Evolutionary conservation across 2,329 filamentous ascomycete species (phyloP).

Genomic region (Huntiella decipiens): DNA sequence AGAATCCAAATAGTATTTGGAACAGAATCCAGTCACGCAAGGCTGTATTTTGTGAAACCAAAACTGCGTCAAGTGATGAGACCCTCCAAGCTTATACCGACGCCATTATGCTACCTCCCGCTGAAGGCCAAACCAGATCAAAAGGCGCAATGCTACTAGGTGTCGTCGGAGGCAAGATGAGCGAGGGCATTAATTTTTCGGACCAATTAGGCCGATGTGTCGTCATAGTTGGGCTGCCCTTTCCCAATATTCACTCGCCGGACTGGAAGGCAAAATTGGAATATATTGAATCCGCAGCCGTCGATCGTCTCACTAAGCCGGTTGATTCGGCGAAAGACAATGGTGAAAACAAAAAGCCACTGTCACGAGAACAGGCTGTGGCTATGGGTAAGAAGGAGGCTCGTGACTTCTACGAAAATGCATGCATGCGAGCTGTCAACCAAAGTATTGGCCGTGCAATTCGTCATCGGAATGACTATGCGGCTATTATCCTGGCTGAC

Average conservation of each 20-base stretch:
- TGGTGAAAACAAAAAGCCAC: not conserved
- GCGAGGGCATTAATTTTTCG: constrained; percentile 96
- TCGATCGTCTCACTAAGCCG: constrained; percentile 10
- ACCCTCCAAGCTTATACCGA: constrained; percentile 54
- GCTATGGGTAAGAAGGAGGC: constrained; percentile 35
- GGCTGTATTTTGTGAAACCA: constrained; percentile 39
- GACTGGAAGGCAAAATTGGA: constrained; percentile 88
- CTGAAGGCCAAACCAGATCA: constrained; percentile 20
- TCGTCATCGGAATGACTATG: constrained; percentile 72
- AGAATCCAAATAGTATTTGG: constrained; percentile 30
- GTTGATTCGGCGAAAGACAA: not conserved
- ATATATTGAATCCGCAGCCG: constrained; percentile 46
- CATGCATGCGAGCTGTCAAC: constrained; percentile 92
- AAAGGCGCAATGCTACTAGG: constrained; percentile 64
- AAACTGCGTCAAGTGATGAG: constrained; percentile 41
- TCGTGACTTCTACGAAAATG: constrained; percentile 77
- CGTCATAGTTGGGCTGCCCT: constrained; percentile 79
- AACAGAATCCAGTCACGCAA: constrained; percentile 40
- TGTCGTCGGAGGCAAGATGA: constrained; percentile 86
- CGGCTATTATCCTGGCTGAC: constrained; percentile 73
- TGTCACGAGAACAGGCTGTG: constrained; percentile 14
- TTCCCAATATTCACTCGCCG: constrained; percentile 71
- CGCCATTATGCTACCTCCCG: constrained; percentile 31
- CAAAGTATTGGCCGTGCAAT: constrained; percentile 91
- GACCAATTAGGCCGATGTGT: constrained; percentile 78